Conservation (phyloP, 345 rosid species). For the Linum tenue region DNA sequence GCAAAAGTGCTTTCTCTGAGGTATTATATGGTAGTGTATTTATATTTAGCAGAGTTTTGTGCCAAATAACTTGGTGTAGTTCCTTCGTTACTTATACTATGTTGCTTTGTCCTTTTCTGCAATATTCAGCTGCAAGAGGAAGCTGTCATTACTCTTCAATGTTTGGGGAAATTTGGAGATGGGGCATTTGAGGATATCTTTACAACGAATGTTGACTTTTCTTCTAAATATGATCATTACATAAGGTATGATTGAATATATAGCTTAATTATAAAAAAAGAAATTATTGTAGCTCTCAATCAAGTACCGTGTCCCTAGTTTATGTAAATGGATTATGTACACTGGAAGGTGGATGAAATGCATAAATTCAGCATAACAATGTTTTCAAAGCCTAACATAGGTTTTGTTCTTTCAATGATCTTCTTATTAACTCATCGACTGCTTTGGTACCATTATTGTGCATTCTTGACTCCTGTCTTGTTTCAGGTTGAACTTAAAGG, state of each 20-base stretch:
- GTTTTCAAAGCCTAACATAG: not conserved
- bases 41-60: not conserved
- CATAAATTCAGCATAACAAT: not conserved
- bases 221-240: slow-evolving; percentile 69
- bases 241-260: slow-evolving; percentile 47
- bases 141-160: slow-evolving; percentile 56
- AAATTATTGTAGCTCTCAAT: no score
- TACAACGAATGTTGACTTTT: slow-evolving; percentile 64
- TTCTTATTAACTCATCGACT: not conserved
- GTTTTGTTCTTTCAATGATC: not conserved
- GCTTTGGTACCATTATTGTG: slow-evolving; percentile 7
- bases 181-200: slow-evolving; percentile 72
- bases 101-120: slow-evolving; percentile 6
- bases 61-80: slow-evolving; percentile 1
- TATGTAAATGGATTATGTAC: not conserved
- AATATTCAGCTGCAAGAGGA: slow-evolving; percentile 64
- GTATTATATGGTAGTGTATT: slow-evolving; percentile 30
- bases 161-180: slow-evolving; percentile 59
- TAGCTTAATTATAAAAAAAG: no score
- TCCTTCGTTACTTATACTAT: not conserved
- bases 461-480: slow-evolving; percentile 17
- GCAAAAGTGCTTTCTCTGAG: slow-evolving; percentile 55
- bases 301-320: not conserved
- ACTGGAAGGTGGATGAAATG: not conserved
- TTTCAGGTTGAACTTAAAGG: slow-evolving; percentile 61